A percentile compares a stretch with the other conserved stretches of the same genome.
phyloP scores from a whole-genome alignment of 2,329 filamentous ascomycete species.

The Claviceps cyperi region DNA sequence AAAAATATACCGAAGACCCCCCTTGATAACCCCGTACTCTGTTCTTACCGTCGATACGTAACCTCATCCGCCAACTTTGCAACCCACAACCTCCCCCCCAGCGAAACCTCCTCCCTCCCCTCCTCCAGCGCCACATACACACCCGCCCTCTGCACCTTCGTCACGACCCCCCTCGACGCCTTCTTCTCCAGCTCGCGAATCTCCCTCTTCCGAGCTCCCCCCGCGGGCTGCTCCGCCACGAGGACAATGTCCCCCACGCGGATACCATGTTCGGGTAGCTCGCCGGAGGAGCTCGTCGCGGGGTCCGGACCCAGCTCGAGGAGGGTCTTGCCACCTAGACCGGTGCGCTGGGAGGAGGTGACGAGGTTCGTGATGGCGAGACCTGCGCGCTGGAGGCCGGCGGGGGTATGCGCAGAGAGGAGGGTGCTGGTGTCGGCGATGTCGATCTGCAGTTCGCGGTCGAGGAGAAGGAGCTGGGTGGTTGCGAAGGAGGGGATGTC shows the following conservation, averaged over 20 bases:
- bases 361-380: conserved; percentile 64
- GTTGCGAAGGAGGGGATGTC: conserved; percentile 55
- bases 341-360: conserved; percentile 65
- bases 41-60: conserved; percentile 39
- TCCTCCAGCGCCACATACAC: conserved; percentile 58
- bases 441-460: conserved; percentile 58
- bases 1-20: background rate
- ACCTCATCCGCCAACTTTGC: conserved; percentile 56
- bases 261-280: conserved; percentile 61
- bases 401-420: conserved; percentile 52
- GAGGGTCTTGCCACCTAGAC: conserved; percentile 80
- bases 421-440: conserved; percentile 54
- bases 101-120: conserved; percentile 34
- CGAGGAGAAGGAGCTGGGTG: conserved; percentile 56
- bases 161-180: conserved; percentile 57
- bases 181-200: conserved; percentile 54
- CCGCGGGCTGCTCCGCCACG: conserved; percentile 59
- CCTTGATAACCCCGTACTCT: too few species aligned
- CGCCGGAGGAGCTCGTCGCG: conserved; percentile 40
- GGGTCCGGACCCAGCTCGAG: conserved; percentile 64
- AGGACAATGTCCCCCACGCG: conserved; percentile 66
- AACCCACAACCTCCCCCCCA: conserved; percentile 42
- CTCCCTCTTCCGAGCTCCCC: conserved; percentile 57
- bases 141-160: conserved; percentile 41
- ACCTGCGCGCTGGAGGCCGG: conserved; percentile 59